Percentiles rank a stretch among this genome's conserved stretches.
These are phyloP conservation scores for Leccinum barrowsii DNA, from an alignment of 768 basidiomycete species.

Conservation along the genomic window DNA sequence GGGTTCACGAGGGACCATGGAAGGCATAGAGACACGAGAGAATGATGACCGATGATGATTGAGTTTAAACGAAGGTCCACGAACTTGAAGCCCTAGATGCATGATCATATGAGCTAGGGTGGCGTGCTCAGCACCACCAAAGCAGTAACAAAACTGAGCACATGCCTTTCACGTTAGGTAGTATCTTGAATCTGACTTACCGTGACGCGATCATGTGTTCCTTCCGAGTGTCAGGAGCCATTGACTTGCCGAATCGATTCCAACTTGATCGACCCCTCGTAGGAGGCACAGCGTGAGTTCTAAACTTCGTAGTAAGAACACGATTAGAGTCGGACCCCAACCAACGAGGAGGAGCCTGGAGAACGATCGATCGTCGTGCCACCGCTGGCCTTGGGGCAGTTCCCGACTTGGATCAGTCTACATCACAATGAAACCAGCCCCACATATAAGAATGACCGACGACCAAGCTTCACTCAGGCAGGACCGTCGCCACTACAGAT, in stretches of 20 bases:
- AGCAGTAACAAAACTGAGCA: no score
- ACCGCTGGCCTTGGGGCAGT: neutral
- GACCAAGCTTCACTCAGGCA: neutral
- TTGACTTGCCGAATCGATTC: neutral
- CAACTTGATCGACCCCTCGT: neutral
- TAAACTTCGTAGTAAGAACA: neutral
- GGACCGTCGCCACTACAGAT: neutral
- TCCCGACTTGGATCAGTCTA: conserved; percentile 2
- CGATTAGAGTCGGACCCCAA: neutral
- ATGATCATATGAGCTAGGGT: no score
- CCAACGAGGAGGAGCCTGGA: neutral
- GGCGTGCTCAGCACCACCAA: no score
- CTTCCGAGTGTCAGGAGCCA: no score
- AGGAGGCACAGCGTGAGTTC: neutral
- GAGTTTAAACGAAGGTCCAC: no score
- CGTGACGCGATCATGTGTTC: no score
- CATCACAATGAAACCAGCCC: conserved; percentile 11
- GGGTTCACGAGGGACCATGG: no score
- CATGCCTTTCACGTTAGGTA: no score
- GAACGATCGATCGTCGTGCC: neutral
- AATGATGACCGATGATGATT: no score
- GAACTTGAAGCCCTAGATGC: no score
- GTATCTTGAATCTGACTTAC: no score
- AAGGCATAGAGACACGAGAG: no score
- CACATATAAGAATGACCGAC: conserved; percentile 12